Conservation (phyloP, 176 grass and related monocot genomes). For the Cymbopogon citratus region DNA sequence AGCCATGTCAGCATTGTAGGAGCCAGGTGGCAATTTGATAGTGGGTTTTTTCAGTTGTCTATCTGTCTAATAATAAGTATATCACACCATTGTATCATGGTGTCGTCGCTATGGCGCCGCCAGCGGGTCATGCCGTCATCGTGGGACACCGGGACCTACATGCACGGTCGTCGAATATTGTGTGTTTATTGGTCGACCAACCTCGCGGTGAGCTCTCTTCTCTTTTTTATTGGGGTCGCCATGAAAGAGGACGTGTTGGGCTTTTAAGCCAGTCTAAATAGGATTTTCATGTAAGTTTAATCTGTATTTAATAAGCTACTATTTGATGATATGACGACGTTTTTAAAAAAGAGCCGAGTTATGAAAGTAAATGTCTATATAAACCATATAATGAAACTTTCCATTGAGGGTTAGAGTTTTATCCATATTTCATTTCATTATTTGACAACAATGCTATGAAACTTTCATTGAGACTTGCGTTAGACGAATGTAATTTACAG, state of each 20-base stretch:
- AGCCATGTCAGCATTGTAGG: background rate
- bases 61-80: background rate
- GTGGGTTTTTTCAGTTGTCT: too few relatives aligned
- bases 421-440: too few relatives aligned
- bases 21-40: background rate
- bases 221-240: background rate
- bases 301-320: too few relatives aligned
- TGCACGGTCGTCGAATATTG: background rate
- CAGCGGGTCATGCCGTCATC: background rate
- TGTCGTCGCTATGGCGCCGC: background rate
- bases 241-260: background rate
- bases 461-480: too few relatives aligned
- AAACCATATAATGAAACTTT: too few relatives aligned
- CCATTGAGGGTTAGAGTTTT: too few relatives aligned
- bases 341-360: too few relatives aligned
- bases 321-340: too few relatives aligned
- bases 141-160: fast-evolving
- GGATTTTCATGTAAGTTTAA: too few relatives aligned
- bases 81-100: background rate
- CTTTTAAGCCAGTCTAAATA: background rate
- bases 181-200: background rate
- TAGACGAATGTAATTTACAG: background rate
- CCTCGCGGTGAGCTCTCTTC: background rate
- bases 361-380: too few relatives aligned
- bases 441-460: too few relatives aligned